These are phyloP conservation scores for Leptosphaerulina australis DNA, from an alignment of 2,329 filamentous ascomycete genomes.

Conservation along the genomic window DNA sequence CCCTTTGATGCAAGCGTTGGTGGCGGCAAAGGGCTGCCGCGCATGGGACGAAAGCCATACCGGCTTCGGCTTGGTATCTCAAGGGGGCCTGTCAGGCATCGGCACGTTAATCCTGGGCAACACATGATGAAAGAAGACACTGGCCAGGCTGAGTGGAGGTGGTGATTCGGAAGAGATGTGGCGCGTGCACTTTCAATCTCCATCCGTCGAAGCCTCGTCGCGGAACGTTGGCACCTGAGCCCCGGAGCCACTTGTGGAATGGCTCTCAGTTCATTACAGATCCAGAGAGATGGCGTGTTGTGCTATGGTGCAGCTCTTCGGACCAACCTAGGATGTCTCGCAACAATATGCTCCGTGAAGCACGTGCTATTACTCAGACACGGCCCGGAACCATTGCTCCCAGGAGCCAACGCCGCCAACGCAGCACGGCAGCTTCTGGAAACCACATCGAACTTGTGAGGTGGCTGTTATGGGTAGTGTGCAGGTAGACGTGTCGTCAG, in stretches of 20 bases:
- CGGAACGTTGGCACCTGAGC: slow-evolving; percentile 28
- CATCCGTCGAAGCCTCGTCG: slow-evolving; percentile 28
- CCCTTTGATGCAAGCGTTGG: slow-evolving; percentile 36
- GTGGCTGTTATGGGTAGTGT: slow-evolving; percentile 13
- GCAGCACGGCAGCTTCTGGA: slow-evolving; percentile 26
- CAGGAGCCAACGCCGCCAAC: slow-evolving; percentile 19
- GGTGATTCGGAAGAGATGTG: slow-evolving; percentile 21
- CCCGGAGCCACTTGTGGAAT: slow-evolving; percentile 26
- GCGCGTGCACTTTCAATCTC: slow-evolving; percentile 32
- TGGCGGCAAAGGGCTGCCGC: slow-evolving; percentile 35
- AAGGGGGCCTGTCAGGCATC: slow-evolving; percentile 34
- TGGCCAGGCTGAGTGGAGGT: slow-evolving; percentile 27
- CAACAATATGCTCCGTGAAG: slow-evolving; percentile 22
- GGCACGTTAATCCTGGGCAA: slow-evolving; percentile 23
- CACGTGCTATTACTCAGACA: slow-evolving; percentile 22
- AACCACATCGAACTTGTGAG: slow-evolving; percentile 21
- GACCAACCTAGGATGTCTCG: slow-evolving; percentile 24
- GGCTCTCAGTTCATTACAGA: slow-evolving; percentile 14
- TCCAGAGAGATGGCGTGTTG: slow-evolving; percentile 23
- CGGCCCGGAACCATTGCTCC: slow-evolving; percentile 25
- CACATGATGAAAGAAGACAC: slow-evolving; percentile 27
- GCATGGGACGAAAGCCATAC: slow-evolving; percentile 33
- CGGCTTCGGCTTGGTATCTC: slow-evolving; percentile 33
- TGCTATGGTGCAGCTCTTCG: slow-evolving; percentile 18
- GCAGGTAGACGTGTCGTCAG: slow-evolving; percentile 14